Conservation (phyloP, 2,329 filamentous ascomycete species). For the Penicillium palitans region DNA sequence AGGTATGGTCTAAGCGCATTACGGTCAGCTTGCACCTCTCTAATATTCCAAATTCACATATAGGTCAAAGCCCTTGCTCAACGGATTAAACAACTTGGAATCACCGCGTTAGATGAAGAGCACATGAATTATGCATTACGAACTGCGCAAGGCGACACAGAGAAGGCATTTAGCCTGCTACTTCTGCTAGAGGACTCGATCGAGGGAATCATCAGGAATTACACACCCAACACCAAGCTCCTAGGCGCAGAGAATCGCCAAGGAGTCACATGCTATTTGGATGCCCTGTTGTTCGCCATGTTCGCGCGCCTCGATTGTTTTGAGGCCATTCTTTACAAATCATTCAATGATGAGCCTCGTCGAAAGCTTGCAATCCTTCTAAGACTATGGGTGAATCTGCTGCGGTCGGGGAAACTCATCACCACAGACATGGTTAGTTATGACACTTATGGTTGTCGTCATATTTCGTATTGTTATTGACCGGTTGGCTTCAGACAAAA, state of each 20-base stretch:
- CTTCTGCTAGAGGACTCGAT: constrained; percentile 77
- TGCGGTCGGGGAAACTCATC: constrained; percentile 81
- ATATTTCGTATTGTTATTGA: constrained; percentile 14
- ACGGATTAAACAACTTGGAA: constrained; percentile 54
- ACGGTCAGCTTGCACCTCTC: not conserved
- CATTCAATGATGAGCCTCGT: constrained; percentile 70
- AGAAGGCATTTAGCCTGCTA: constrained; percentile 74
- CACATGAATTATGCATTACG: constrained; percentile 65
- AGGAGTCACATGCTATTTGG: constrained; percentile 90
- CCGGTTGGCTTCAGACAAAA: constrained; percentile 60
- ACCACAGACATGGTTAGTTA: constrained; percentile 72
- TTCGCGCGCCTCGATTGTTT: constrained; percentile 88
- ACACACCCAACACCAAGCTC: constrained; percentile 70
- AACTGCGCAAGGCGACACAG: constrained; percentile 67
- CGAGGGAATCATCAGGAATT: constrained; percentile 73
- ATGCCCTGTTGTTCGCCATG: constrained; percentile 91
- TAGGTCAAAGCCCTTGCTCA: constrained; percentile 56
- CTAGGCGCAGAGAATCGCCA: constrained; percentile 83
- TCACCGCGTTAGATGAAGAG: constrained; percentile 57
- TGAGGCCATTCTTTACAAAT: constrained; percentile 84
- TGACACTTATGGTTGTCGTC: not conserved
- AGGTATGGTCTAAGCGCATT: constrained; percentile 27
- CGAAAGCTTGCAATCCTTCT: constrained; percentile 75
- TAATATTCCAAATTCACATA: constrained; percentile 11
- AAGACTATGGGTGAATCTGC: constrained; percentile 88